phyloP scores from a whole-genome alignment of 768 basidiomycete species.

The Coprinopsis sp. region DNA sequence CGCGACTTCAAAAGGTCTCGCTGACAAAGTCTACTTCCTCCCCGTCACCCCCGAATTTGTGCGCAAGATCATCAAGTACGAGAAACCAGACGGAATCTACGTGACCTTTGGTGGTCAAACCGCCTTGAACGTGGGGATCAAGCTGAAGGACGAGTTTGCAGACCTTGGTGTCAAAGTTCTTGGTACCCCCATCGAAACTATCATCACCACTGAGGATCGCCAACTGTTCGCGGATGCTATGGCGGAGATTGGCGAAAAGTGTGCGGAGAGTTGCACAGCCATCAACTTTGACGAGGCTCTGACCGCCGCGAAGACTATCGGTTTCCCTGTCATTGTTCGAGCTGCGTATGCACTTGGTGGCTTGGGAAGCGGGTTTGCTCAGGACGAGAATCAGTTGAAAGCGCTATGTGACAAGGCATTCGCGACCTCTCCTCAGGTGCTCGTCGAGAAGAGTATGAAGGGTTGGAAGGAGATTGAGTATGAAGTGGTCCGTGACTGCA shows the following conservation, averaged over 20 bases:
- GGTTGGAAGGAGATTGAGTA: conserved; percentile 99
- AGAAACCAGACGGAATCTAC: conserved; percentile 98
- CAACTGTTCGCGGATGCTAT: conserved; percentile 92
- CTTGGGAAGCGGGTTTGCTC: conserved; percentile 94
- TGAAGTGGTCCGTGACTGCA: conserved; percentile 95
- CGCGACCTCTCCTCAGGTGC: conserved; percentile 94
- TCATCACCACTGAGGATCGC: conserved; percentile 95
- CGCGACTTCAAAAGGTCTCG: conserved; percentile 93
- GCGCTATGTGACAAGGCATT: conserved; percentile 93
- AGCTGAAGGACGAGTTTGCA: conserved; percentile 95
- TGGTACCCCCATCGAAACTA: conserved; percentile 94
- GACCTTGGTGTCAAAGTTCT: conserved; percentile 87
- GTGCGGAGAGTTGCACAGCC: conserved; percentile 85
- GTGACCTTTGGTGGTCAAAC: conserved; percentile 99
- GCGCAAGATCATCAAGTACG: conserved; percentile 96
- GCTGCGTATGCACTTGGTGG: conserved; percentile 97
- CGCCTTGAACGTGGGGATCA: conserved; percentile 93
- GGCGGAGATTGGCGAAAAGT: conserved; percentile 94
- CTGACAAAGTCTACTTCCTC: conserved; percentile 99
- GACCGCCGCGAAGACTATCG: conserved; percentile 76
- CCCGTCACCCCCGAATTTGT: conserved; percentile 98
- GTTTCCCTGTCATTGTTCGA: conserved; percentile 94
- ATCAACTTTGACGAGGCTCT: conserved; percentile 83
- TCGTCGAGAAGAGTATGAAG: conserved; percentile 99
- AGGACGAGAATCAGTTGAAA: conserved; percentile 83